These are phyloP conservation scores for Eimeria maxima DNA, from an alignment of 169 alveolate genomes.

Conservation along the genomic window DNA sequence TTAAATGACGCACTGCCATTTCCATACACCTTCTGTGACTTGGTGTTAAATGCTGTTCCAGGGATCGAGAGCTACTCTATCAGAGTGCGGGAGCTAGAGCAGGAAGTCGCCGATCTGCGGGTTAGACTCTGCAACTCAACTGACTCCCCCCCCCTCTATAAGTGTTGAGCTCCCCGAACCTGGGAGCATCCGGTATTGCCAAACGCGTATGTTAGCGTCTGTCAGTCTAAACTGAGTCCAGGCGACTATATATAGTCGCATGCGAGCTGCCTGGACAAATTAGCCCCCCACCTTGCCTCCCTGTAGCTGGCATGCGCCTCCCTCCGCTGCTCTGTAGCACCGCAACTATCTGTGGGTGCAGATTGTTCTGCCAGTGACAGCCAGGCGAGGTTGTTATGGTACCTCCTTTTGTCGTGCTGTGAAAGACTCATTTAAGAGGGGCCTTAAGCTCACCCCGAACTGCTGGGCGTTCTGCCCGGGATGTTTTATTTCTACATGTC, in stretches of 20 bases:
- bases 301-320: neutral
- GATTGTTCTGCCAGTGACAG: neutral
- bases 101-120: constrained; percentile 82
- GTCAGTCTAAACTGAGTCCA: neutral
- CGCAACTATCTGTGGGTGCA: neutral
- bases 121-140: constrained; percentile 70
- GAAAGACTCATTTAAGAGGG: neutral
- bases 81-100: constrained; percentile 75
- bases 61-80: constrained; percentile 77
- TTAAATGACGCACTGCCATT: neutral
- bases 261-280: neutral
- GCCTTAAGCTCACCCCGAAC: neutral
- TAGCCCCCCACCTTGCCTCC: neutral
- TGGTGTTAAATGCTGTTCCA: constrained; percentile 10
- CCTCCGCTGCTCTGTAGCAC: neutral
- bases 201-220: neutral
- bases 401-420: neutral
- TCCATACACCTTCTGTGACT: neutral
- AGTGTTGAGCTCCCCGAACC: neutral
- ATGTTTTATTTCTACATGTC: neutral
- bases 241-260: neutral
- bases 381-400: neutral
- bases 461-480: neutral
- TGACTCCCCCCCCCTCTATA: neutral
- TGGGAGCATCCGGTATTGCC: neutral